A percentile compares a stretch with the other conserved stretches of the same genome.
These are phyloP conservation scores for Candida tetrigidarum DNA, from an alignment of 1,139 yeast genomes.

Conservation along the genomic window DNA sequence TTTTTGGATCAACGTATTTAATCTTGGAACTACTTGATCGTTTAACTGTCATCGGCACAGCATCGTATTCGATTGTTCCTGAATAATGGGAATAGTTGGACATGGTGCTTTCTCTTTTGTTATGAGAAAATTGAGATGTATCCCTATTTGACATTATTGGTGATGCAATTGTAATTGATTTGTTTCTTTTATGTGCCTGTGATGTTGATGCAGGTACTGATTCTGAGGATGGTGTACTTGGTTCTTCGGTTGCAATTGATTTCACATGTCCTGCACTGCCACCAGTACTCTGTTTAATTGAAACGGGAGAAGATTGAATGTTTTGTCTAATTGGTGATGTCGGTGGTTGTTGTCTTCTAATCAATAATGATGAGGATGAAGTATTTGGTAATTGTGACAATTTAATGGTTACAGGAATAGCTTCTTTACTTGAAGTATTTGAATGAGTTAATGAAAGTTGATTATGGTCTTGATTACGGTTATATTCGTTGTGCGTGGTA, in stretches of 20 bases:
- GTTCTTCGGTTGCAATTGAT: neutral
- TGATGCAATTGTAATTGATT: neutral
- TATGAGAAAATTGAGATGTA: slow-evolving; percentile 1
- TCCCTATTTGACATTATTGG: neutral
- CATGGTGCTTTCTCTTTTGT: slow-evolving; percentile 28
- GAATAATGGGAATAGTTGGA: slow-evolving; percentile 36
- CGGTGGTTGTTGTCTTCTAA: neutral
- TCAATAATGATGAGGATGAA: slow-evolving; percentile 6
- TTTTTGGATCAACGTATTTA: slow-evolving; percentile 9
- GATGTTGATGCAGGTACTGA: too few species aligned
- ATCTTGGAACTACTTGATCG: slow-evolving; percentile 16
- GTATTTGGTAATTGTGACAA: slow-evolving; percentile 8
- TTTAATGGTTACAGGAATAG: slow-evolving; percentile 8
- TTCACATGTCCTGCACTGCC: too few species aligned
- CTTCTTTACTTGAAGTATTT: slow-evolving; percentile 7
- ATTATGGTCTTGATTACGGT: neutral
- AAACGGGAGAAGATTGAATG: neutral
- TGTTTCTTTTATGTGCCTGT: neutral
- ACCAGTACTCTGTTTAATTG: neutral
- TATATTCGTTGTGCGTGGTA: neutral
- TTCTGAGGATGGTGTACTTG: neutral
- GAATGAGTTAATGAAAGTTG: neutral
- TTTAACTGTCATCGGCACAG: slow-evolving; percentile 27
- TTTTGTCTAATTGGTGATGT: neutral
- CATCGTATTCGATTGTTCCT: slow-evolving; percentile 27